Evolutionary conservation across 768 basidiomycete species (phyloP).

Genomic region (Psilocybe cyanescens): DNA sequence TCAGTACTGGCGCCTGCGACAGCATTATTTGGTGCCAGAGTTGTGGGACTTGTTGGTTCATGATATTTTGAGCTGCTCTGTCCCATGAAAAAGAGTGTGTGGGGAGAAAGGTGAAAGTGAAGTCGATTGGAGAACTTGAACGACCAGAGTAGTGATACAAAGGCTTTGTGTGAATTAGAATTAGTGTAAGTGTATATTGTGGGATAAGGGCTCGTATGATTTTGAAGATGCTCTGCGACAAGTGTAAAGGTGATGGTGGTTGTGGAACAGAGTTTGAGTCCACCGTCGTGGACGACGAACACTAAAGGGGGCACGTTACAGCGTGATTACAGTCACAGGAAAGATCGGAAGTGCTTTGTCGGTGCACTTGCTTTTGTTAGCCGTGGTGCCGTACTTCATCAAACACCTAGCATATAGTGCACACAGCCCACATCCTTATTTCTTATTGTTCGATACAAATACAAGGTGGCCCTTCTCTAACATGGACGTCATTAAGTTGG

Average conservation of each 20-base stretch:
- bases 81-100: conserved; percentile 19
- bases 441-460: not conserved
- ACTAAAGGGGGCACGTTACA: conserved; percentile 13
- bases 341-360: conserved; percentile 3
- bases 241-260: conserved; percentile 12
- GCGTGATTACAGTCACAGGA: conserved; percentile 15
- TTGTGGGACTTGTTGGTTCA: conserved; percentile 1
- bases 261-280: conserved; percentile 21
- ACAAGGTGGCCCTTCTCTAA: not conserved
- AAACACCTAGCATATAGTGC: not conserved
- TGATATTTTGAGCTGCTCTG: conserved; percentile 23
- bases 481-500: conserved; percentile 31
- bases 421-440: not conserved
- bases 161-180: conserved; percentile 15
- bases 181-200: conserved; percentile 14
- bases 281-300: conserved; percentile 23
- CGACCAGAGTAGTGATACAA: conserved; percentile 14
- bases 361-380: not conserved
- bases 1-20: conserved; percentile 22
- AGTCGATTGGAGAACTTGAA: conserved; percentile 4
- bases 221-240: conserved; percentile 1
- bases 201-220: conserved; percentile 3
- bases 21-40: conserved; percentile 11
- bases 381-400: not conserved
- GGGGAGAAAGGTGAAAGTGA: conserved; percentile 2